Evolutionary conservation across 495 filamentous ascomycete species (phyloP).

Genomic region (Parathielavia hyrcaniae): DNA sequence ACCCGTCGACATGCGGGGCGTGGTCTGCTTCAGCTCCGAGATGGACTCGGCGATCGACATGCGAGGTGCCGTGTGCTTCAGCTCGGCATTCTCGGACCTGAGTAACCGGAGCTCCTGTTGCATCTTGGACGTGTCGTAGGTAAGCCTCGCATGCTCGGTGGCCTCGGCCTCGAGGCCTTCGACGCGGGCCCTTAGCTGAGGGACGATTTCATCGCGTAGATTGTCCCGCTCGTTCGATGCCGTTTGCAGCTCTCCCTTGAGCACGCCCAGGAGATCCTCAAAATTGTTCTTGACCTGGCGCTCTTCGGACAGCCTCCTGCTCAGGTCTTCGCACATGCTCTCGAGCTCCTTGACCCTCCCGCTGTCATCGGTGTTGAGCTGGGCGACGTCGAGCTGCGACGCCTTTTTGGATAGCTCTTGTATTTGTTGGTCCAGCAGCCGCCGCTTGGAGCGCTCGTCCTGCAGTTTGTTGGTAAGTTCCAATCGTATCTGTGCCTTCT

Average conservation of each 20-base stretch:
- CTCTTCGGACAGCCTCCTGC: conserved; percentile 77
- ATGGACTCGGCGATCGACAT: conserved; percentile 34
- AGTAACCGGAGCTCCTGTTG: conserved; percentile 72
- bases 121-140: conserved; percentile 69
- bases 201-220: conserved; percentile 77
- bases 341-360: conserved; percentile 70
- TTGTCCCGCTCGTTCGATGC: conserved; percentile 86
- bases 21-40: conserved; percentile 28
- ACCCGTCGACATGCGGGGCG: conserved; percentile 25
- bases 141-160: conserved; percentile 57
- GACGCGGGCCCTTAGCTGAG: conserved; percentile 63
- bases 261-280: conserved; percentile 78
- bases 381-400: conserved; percentile 47
- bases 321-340: conserved; percentile 66
- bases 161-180: conserved; percentile 70
- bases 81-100: conserved; percentile 54
- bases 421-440: conserved; percentile 72
- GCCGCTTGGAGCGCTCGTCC: conserved; percentile 69
- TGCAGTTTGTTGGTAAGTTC: conserved; percentile 77
- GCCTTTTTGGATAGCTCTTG: conserved; percentile 71
- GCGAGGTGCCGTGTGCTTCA: conserved; percentile 24
- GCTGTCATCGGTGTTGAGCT: conserved; percentile 44
- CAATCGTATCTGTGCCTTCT: conserved; percentile 79
- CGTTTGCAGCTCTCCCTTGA: conserved; percentile 74
- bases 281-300: conserved; percentile 86